Evolutionary conservation across 2,329 filamentous ascomycete species (phyloP).

Genomic region (Arthrobotrys musiformis): DNA sequence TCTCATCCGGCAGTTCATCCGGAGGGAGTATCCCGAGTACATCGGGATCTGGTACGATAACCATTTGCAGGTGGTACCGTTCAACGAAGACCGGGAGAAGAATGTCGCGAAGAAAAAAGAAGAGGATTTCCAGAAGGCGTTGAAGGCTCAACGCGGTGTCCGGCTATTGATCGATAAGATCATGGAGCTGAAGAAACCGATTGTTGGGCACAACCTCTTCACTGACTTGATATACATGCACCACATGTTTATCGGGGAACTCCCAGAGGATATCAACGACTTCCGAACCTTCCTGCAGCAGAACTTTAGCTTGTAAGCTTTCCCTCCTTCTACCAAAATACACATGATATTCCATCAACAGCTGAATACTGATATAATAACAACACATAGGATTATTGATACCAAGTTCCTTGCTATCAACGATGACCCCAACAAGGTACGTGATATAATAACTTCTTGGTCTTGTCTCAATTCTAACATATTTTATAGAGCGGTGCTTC

Average conservation of each 20-base stretch:
- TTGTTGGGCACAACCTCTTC: conserved; percentile 75
- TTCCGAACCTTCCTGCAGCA: conserved; percentile 68
- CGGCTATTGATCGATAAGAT: conserved; percentile 58
- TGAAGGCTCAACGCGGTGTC: conserved; percentile 57
- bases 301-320: conserved; percentile 63
- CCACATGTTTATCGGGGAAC: conserved; percentile 70
- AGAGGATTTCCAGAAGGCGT: conserved; percentile 56
- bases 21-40: conserved; percentile 69
- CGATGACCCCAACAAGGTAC: conserved; percentile 11
- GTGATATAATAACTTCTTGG: not conserved
- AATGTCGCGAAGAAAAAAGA: conserved; percentile 59
- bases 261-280: conserved; percentile 68
- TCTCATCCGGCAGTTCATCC: conserved; percentile 74
- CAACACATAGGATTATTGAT: conserved; percentile 66
- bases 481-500: conserved; percentile 20
- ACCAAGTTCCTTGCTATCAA: conserved; percentile 71
- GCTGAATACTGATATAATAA: not conserved
- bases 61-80: conserved; percentile 62
- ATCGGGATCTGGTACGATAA: conserved; percentile 62
- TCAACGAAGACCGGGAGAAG: conserved; percentile 64
- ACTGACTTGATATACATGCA: conserved; percentile 74
- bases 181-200: conserved; percentile 61
- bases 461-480: conserved; percentile 10
- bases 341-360: not conserved
- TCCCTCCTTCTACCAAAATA: not conserved